Evolutionary conservation across 2,329 filamentous ascomycete genomes (phyloP), one percentile per base, ranked within the genome.

Genomic region (Diplodia seriata): DNA sequence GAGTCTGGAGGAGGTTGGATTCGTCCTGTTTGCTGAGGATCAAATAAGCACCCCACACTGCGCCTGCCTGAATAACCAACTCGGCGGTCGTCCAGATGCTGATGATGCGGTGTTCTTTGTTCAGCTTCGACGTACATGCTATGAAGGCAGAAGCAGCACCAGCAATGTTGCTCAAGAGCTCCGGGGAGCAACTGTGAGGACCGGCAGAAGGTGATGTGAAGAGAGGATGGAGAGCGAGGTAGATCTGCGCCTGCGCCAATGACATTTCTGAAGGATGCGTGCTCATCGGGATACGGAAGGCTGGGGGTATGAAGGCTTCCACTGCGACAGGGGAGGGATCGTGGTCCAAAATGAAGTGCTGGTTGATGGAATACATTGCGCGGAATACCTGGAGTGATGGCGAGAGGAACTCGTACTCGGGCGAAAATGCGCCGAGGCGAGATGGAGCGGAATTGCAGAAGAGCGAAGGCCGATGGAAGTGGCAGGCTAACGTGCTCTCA

Each of bases 11-110:
- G 18, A 49, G 1, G 6, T 20, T 40, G 11, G 57, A 29, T 11
- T 69, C 64, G 20, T 50, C 56, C 29, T 69, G 65, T 12, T 68
- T 61, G 33, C 43, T 57, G 11, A 61, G 66, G 31, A 67, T 67
- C 14, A 67, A 51, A 23, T 62, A 67, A 12, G 53, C 59, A 12
- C 47, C 55, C 68, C 67, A 69, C 31, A 69, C 67, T 26, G 69
- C 68, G 40, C 59, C 69, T 55, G 62, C 62, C 53, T 66, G 68
- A 49, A 56, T 50, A 53, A 65, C 47, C 47, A 57, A 63, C 53
- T 59, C 57, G 4, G 59, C 51, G 1, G 47, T 62, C 2, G 49
- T 23, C 66, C 66, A 67, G 18, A 67, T 47, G 43, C 66, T 62
- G 15, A 67, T n/a, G 23, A 62, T 38, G 3, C 66, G 47, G 33